Evolutionary conservation across 805 yeast genomes (phyloP), one percentile per base, ranked within the genome.

Genomic region (Metschnikowia kofuensis): DNA sequence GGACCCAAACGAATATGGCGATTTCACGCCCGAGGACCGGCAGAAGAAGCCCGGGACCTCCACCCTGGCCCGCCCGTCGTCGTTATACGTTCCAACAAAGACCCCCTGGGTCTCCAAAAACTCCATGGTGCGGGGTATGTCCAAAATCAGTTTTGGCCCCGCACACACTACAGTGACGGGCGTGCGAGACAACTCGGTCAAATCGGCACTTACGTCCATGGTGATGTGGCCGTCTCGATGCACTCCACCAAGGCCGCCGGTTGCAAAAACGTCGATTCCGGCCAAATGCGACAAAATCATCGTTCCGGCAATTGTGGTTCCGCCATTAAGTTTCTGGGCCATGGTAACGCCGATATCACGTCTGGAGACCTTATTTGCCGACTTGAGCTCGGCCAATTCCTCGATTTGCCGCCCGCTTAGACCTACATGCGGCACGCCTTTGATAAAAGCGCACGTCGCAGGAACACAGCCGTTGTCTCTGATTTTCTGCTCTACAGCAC

Each of bases 211-310:
- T 26, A 89, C 74, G 64, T 89, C 97, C 83, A 88, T 78, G 1
- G 90, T 81, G 29, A 67, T 55, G 47, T 86, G 85, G 16, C 87
- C 92, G 7, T 86, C 87, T 48, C 88, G 76, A 59, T 89, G 96
- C 10, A 89, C 96, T 16, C 97, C 97, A 16, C 97, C 97, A 15
- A 89, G 74, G 0, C 97, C 97, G 31, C 97, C 97, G 2, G 97
- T 90, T 1, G 95, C 94, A 73, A 89, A 90, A 11, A 90, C 89
- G 56, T 80, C 77, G 56, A 89, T 87, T 0, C 95, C 94, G 0
- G 91, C 90, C 58, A 68, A 60, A 45, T 82, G 74, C 0, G 96
- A 83, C 15, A 90, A 65, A 16, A 89, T 85, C 95, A 89, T 88
- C 0, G 96, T 89, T 28, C 87, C 84, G 2, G 96, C 88, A 49